Evolutionary conservation across 164 flowering plant genomes (phyloP), one percentile per base, ranked within the genome.

Genomic region (Paratinospora sagittata): DNA sequence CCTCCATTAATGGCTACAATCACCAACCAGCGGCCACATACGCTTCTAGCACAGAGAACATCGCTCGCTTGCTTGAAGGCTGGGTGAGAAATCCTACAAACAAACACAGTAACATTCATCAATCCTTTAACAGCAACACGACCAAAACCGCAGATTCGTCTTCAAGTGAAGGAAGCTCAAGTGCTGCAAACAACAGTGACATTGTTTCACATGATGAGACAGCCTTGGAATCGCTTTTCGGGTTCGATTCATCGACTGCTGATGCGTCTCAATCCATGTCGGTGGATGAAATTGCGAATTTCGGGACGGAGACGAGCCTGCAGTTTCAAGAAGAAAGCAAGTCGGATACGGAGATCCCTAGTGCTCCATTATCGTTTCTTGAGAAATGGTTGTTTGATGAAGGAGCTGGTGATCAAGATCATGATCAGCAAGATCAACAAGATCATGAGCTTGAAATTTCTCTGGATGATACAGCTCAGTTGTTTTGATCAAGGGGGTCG

Each of bases 371-470:
- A 37, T 81, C 88, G 1, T 24, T 89, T 83, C 75, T 92, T 26
- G 97, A 92, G 80, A 86, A 87, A 49, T 92, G 97, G 97, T 74
- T 92, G 58, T 78, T 89, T 63, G 93, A 86, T 68, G 94, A 89
- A 63, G 73, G 71, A 41, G 71, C 34, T 21, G 55, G 27, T 27
- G 49, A 58, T 66, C 84, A 79, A 70, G 86, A 69, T 49, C 78
- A 80, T 10, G 78, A 70, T 41, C 84, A 79, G 14, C 33, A 30
- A 30, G 3, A 30, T 30, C 34, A 30, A 30, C 34, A 30, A 30
- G 34, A 30, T 30, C 34, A 30, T 30, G 34, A 84, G 52, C 69
- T 76, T 69, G 83, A 75, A 43, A 72, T 85, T 37, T 63, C 79
- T 61, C 65, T 87, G 65, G 83, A 85, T 76, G 88, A 75, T 8